Conservation (phyloP, 2,329 filamentous ascomycete genomes). For the Curvularia hawaiiensis region DNA sequence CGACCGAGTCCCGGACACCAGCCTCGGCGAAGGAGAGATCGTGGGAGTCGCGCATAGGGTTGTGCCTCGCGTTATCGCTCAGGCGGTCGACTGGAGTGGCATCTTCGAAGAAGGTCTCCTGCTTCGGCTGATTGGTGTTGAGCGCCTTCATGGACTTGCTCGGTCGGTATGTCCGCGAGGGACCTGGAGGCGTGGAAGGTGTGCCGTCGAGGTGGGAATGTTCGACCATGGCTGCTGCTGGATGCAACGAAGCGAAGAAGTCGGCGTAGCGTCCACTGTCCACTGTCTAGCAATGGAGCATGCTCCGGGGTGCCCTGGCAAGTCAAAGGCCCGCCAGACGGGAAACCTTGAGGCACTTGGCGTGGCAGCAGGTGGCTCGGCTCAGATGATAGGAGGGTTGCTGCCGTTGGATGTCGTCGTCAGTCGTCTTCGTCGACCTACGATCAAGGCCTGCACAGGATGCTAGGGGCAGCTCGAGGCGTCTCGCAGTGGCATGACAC, state of each 20-base stretch:
- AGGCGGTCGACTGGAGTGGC: constrained; percentile 41
- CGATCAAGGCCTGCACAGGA: constrained; percentile 4
- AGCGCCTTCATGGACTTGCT: constrained; percentile 36
- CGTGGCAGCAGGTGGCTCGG: constrained; percentile 18
- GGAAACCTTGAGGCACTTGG: constrained; percentile 7
- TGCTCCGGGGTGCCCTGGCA: constrained; percentile 31
- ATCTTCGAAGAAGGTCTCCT: constrained; percentile 46
- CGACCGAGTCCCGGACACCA: constrained; percentile 80
- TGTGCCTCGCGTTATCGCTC: constrained; percentile 23
- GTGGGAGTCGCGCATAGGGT: constrained; percentile 67
- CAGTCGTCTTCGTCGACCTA: background rate
- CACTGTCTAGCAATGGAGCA: constrained; percentile 32
- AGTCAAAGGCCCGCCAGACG: constrained; percentile 14
- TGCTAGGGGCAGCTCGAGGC: constrained; percentile 16
- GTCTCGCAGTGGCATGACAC: constrained; percentile 27
- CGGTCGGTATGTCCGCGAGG: constrained; percentile 29
- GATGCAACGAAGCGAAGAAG: constrained; percentile 17
- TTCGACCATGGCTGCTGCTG: constrained; percentile 32
- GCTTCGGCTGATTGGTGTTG: constrained; percentile 35
- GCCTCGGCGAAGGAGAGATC: constrained; percentile 82
- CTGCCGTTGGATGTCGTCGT: constrained; percentile 4
- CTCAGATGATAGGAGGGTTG: constrained; percentile 12
- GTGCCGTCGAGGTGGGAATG: constrained; percentile 28
- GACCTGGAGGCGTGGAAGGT: constrained; percentile 40
- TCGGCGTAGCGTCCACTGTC: constrained; percentile 24